Conservation (phyloP, 2,329 filamentous ascomycete genomes). For the Epichloe hybrida region DNA sequence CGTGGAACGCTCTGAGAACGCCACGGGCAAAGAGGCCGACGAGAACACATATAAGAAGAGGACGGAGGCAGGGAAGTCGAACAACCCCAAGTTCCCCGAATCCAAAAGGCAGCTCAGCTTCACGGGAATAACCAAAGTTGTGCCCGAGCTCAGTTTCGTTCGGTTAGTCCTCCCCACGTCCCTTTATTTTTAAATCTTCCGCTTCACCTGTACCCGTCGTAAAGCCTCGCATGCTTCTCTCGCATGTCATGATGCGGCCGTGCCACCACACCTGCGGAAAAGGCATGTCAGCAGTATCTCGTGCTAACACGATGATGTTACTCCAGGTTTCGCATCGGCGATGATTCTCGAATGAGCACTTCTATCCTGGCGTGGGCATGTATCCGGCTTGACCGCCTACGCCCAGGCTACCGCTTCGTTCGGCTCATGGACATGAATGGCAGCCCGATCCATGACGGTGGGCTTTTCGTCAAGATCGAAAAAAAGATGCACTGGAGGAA, state of each 20-base stretch:
- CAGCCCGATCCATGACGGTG: conserved; percentile 28
- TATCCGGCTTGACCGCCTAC: conserved; percentile 44
- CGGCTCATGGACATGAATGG: conserved; percentile 33
- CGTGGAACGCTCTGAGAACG: conserved; percentile 45
- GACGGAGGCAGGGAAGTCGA: conserved; percentile 40
- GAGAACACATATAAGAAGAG: conserved; percentile 47
- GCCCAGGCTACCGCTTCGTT: conserved; percentile 41
- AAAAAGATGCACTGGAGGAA: conserved; percentile 21
- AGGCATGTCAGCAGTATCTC: neutral
- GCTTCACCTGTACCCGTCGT: neutral
- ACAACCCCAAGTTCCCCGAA: conserved; percentile 49
- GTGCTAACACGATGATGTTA: conserved; percentile 8
- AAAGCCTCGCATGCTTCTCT: neutral
- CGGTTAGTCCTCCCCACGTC: conserved; percentile 36
- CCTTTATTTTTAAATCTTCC: neutral
- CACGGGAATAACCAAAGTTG: conserved; percentile 40
- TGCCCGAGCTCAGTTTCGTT: conserved; percentile 59
- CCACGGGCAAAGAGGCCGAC: conserved; percentile 15
- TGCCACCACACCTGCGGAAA: neutral
- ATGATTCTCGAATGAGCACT: conserved; percentile 27
- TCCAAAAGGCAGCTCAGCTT: conserved; percentile 44
- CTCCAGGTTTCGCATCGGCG: conserved; percentile 40
- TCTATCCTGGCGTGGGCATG: conserved; percentile 41
- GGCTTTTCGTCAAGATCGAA: conserved; percentile 38
- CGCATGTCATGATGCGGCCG: neutral